phyloP scores from a whole-genome alignment of 371 early-diverging fungal species.

The Mucor plumbeus region DNA sequence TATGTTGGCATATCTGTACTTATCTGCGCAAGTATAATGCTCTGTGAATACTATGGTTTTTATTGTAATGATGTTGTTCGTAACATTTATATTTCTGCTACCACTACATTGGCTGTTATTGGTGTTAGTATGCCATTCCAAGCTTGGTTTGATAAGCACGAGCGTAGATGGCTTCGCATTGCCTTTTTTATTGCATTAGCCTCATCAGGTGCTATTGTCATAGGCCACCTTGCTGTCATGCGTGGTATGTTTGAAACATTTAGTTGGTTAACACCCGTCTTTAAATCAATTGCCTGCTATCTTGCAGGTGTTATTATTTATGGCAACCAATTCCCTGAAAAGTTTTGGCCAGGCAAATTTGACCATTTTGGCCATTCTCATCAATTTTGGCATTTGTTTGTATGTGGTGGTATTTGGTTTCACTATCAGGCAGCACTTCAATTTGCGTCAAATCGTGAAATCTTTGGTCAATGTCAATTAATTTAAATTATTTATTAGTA shows the following conservation, averaged over 20 bases:
- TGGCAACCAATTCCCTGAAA: slow-evolving; percentile 76
- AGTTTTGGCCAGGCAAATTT: slow-evolving; percentile 75
- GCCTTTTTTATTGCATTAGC: slow-evolving; percentile 64
- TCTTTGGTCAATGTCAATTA: slow-evolving; percentile 39
- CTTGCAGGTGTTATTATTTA: slow-evolving; percentile 60
- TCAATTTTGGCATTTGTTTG: slow-evolving; percentile 81
- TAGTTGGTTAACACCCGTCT: slow-evolving; percentile 50
- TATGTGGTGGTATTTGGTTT: slow-evolving; percentile 71
- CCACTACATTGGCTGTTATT: slow-evolving; percentile 46
- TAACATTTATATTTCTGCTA: slow-evolving; percentile 66
- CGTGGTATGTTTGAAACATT: slow-evolving; percentile 61
- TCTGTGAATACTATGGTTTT: slow-evolving; percentile 73
- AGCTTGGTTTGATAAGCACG: slow-evolving; percentile 52
- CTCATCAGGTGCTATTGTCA: slow-evolving; percentile 66
- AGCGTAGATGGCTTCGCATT: slow-evolving; percentile 52
- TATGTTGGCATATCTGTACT: slow-evolving; percentile 84
- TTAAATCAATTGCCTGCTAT: slow-evolving; percentile 50
- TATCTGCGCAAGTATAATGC: slow-evolving; percentile 70
- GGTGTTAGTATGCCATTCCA: slow-evolving; percentile 54
- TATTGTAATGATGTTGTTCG: slow-evolving; percentile 72
- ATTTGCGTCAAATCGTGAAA: slow-evolving; percentile 45
- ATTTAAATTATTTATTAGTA: slow-evolving; percentile 12
- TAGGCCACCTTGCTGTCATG: slow-evolving; percentile 56
- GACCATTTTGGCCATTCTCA: slow-evolving; percentile 79
- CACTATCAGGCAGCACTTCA: slow-evolving; percentile 68